Evolutionary conservation across 345 rosid genomes (phyloP).

Genomic region (Acer yangbiense): DNA sequence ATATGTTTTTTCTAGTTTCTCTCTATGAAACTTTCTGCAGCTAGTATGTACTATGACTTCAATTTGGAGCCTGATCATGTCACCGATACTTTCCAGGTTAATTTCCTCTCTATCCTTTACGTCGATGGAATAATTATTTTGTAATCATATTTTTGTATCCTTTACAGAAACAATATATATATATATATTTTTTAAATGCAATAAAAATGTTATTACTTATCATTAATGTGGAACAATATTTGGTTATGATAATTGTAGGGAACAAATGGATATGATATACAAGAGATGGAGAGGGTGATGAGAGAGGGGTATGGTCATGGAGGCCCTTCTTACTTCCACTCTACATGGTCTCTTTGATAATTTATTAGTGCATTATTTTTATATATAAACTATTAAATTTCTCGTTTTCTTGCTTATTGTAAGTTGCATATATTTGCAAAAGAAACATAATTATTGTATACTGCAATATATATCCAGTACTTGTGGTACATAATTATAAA

Average conservation of each 20-base stretch:
- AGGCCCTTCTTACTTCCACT: constrained; percentile 22
- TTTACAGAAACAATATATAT: too few relatives aligned
- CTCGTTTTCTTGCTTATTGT: not conserved
- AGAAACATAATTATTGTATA: not conserved
- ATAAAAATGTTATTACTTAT: not conserved
- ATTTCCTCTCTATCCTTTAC: not conserved
- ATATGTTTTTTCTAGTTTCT: constrained; percentile 35
- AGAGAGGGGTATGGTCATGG: constrained; percentile 29
- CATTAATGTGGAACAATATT: not conserved
- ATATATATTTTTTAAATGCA: not conserved
- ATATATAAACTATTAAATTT: not conserved
- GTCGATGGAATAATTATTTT: too few relatives aligned
- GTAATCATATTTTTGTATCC: too few relatives aligned
- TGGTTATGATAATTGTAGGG: constrained; percentile 23
- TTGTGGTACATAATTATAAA: not conserved
- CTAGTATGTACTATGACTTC: constrained; percentile 46
- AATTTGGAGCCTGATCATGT: constrained; percentile 36
- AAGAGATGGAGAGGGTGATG: constrained; percentile 29
- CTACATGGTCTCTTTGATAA: constrained; percentile 25
- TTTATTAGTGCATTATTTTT: not conserved
- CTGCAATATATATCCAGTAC: not conserved
- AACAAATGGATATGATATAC: constrained; percentile 27
- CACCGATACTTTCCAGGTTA: constrained; percentile 32
- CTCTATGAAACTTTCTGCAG: constrained; percentile 65
- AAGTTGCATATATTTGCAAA: not conserved